Evolutionary conservation across 441 rosid species (phyloP).

Genomic region (Erysimum cheiri): DNA sequence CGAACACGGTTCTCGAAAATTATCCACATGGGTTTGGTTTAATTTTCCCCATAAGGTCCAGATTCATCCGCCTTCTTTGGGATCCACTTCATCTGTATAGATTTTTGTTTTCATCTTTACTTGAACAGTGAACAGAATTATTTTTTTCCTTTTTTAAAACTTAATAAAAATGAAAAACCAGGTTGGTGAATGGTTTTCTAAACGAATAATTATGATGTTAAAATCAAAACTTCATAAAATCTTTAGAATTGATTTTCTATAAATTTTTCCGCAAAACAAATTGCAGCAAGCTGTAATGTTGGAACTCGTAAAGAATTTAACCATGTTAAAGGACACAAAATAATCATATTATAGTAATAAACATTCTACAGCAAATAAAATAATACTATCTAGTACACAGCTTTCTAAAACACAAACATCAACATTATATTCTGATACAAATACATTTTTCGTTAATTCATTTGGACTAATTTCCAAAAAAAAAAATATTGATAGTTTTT

Average conservation of each 20-base stretch:
- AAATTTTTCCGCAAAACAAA: background rate
- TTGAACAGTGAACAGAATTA: background rate
- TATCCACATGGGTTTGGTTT: slow-evolving; percentile 43
- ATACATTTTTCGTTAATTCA: background rate
- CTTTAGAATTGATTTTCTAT: background rate
- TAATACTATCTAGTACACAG: background rate
- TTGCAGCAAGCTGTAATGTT: slow-evolving; percentile 33
- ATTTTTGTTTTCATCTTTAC: background rate
- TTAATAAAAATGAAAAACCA: background rate
- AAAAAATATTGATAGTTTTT: no score
- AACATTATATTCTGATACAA: slow-evolving; percentile 4
- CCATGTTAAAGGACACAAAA: slow-evolving; percentile 20
- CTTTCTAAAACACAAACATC: slow-evolving; percentile 14
- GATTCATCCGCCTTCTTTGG: slow-evolving; percentile 39
- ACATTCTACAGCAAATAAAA: slow-evolving; percentile 18
- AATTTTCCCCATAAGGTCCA: slow-evolving; percentile 33
- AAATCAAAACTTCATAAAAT: background rate
- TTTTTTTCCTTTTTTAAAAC: background rate
- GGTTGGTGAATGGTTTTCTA: background rate
- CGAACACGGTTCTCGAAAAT: slow-evolving; percentile 42
- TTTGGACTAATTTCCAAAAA: no score
- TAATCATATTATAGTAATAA: slow-evolving; percentile 11
- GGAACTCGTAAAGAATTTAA: slow-evolving; percentile 27
- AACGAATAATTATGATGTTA: background rate
- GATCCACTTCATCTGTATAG: slow-evolving; percentile 16